Percentiles rank a stretch among this genome's conserved stretches.
phyloP scores from a whole-genome alignment of 2,329 filamentous ascomycete species.

The Fusarium buxicola region DNA sequence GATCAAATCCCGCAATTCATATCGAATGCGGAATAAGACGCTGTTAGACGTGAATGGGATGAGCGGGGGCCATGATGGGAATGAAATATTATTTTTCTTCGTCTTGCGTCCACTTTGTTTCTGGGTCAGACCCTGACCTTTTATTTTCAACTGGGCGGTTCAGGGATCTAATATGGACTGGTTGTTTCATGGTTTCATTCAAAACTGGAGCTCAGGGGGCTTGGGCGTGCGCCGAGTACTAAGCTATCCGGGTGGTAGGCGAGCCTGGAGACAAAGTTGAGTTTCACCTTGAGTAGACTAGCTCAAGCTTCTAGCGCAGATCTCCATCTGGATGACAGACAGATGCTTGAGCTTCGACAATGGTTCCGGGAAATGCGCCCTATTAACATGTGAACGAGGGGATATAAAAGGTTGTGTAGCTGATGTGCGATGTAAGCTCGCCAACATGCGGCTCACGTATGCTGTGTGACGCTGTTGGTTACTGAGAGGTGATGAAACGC shows the following conservation, averaged over 20 bases:
- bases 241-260: slow-evolving; percentile 1
- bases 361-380: slow-evolving; percentile 18
- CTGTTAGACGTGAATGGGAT: slow-evolving; percentile 17
- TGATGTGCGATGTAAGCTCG: neutral
- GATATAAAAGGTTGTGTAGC: neutral
- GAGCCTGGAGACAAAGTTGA: slow-evolving; percentile 4
- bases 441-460: neutral
- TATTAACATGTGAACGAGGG: slow-evolving; percentile 15
- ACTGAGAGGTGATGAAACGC: slow-evolving; percentile 15
- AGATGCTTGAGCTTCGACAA: slow-evolving; percentile 3
- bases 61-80: neutral
- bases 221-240: slow-evolving; percentile 2
- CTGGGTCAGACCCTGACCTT: neutral
- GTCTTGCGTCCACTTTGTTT: neutral
- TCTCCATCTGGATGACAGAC: slow-evolving; percentile 28
- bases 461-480: slow-evolving; percentile 1
- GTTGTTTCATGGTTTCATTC: slow-evolving; percentile 30
- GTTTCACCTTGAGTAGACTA: slow-evolving; percentile 34
- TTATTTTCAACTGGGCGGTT: slow-evolving; percentile 1
- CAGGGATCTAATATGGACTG: slow-evolving; percentile 3
- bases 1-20: slow-evolving; percentile 4
- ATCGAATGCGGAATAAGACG: slow-evolving; percentile 26
- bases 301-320: slow-evolving; percentile 24
- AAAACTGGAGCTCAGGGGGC: slow-evolving; percentile 2
- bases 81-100: slow-evolving; percentile 1